phyloP scores from a whole-genome alignment of 2,329 filamentous ascomycete species.

The Blastomyces emzantsi region DNA sequence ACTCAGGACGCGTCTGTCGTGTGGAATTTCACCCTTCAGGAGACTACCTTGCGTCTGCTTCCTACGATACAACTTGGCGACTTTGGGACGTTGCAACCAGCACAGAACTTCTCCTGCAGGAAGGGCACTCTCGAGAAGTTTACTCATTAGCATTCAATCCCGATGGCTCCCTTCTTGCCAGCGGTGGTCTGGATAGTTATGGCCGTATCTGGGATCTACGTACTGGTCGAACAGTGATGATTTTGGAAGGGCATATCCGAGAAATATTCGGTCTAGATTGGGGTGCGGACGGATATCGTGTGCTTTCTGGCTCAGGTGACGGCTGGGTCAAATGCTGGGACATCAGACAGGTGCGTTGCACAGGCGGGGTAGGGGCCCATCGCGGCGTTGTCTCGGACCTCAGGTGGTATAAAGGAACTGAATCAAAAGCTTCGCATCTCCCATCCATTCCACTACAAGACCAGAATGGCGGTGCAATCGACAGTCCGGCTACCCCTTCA shows the following conservation, averaged over 20 bases:
- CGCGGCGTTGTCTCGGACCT: conserved; percentile 85
- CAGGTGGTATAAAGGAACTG: conserved; percentile 83
- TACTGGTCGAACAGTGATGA: conserved; percentile 89
- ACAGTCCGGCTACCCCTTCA: conserved; percentile 10
- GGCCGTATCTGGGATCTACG: conserved; percentile 92
- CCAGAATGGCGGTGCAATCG: conserved; percentile 40
- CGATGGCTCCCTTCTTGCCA: conserved; percentile 83
- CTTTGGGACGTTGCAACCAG: conserved; percentile 88
- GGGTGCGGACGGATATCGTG: conserved; percentile 82
- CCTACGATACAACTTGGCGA: conserved; percentile 93
- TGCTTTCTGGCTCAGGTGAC: conserved; percentile 85
- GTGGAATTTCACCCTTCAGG: conserved; percentile 94
- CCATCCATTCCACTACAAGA: conserved; percentile 55
- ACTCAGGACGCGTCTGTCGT: conserved; percentile 77
- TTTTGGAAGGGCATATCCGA: conserved; percentile 85
- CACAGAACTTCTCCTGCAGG: conserved; percentile 76
- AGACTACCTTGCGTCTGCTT: conserved; percentile 80
- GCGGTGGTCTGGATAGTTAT: conserved; percentile 88
- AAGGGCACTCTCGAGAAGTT: conserved; percentile 90
- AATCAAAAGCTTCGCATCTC: conserved; percentile 58
- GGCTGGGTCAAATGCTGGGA: conserved; percentile 99
- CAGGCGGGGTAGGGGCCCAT: conserved; percentile 82
- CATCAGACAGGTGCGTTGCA: conserved; percentile 74
- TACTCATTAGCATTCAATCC: conserved; percentile 83
- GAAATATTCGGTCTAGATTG: conserved; percentile 92